A percentile compares a stretch with the other conserved stretches of the same genome.
phyloP scores from a whole-genome alignment of 805 yeast species.

The Candida ponderosae region DNA sequence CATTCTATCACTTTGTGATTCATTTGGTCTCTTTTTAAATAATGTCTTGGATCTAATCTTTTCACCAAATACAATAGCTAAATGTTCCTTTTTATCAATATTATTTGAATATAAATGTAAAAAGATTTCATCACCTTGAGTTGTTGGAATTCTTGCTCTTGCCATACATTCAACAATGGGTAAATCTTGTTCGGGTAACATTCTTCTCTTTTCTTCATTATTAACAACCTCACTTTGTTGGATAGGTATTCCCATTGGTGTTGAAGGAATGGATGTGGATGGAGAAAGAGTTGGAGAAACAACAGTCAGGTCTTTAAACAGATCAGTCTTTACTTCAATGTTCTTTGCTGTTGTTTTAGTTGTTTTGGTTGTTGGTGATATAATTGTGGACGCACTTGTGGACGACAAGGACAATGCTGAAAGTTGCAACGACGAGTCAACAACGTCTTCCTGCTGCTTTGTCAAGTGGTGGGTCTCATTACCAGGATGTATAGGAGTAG shows the following conservation, averaged over 20 bases:
- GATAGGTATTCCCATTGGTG: conserved; percentile 20
- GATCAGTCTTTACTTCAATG: background rate
- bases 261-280: conserved; percentile 14
- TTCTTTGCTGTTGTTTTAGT: no score
- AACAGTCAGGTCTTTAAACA: conserved; percentile 28
- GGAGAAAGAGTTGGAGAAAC: conserved; percentile 34
- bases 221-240: conserved; percentile 1
- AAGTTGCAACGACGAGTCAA: no score
- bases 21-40: conserved; percentile 53
- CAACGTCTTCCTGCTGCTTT: no score
- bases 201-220: conserved; percentile 23
- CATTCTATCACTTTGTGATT: conserved; percentile 90
- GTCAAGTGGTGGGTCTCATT: no score
- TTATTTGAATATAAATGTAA: conserved; percentile 83
- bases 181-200: conserved; percentile 39
- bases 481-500: no score
- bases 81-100: conserved; percentile 85
- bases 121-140: conserved; percentile 89
- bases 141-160: conserved; percentile 94
- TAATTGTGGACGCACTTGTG: no score
- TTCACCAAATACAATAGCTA: conserved; percentile 96
- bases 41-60: conserved; percentile 73
- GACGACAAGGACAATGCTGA: no score
- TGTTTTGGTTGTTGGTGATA: no score
- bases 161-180: conserved; percentile 86